Conservation (phyloP, 2,329 filamentous ascomycete species). For the Diplodia scrobiculata region DNA sequence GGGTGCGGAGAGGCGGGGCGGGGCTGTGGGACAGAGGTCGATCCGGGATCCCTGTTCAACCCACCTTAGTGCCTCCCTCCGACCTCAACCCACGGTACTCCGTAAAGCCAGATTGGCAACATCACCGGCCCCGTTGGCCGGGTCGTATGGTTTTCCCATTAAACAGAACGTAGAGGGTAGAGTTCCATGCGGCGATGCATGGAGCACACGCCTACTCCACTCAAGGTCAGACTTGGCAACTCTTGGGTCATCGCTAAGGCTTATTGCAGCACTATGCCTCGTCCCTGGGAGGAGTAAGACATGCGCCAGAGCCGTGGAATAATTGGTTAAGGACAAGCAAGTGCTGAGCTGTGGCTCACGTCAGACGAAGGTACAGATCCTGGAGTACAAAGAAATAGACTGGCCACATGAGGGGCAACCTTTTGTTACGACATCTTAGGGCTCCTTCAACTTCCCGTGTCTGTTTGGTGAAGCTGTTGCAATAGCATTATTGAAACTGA, state of each 20-base stretch:
- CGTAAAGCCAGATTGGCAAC: background rate
- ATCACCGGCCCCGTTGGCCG: background rate
- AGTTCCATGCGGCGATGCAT: background rate
- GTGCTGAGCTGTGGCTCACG: background rate
- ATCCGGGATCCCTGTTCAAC: background rate
- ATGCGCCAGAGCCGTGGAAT: background rate
- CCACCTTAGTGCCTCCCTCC: background rate
- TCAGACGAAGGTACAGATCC: background rate
- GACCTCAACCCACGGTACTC: background rate
- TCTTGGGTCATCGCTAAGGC: background rate
- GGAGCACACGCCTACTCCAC: background rate
- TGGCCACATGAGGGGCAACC: no score
- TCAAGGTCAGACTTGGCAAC: background rate
- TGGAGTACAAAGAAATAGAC: no score
- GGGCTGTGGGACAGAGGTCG: background rate
- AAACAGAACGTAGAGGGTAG: background rate
- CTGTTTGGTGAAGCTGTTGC: no score
- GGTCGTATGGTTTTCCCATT: background rate
- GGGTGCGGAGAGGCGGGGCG: constrained; percentile 2
- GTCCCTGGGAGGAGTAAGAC: background rate
- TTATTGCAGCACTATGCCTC: background rate
- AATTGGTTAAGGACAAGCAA: background rate
- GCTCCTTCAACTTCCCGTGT: no score
- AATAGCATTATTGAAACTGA: no score
- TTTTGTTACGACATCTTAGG: no score